Base-by-base conservation (phyloP, 345 rosid species). In the Leavenworthia alabamica region DNA sequence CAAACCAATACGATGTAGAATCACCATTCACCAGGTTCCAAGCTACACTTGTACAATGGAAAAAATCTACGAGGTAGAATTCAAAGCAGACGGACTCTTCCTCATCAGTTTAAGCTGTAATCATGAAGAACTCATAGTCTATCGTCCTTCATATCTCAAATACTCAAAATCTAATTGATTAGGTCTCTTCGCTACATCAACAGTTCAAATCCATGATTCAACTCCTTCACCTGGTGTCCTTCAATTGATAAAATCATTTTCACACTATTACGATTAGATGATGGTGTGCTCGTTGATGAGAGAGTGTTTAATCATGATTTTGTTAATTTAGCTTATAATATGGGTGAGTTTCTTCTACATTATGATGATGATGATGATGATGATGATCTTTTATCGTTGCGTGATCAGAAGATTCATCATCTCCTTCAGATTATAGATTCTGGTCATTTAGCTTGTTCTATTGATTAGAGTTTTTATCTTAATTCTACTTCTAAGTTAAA, bases 41-140 rank as follows among this genome's bases (percentile, higher is more conserved):
- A 83, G 86, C 78, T 78, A 26, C 60, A 89, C 97, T n/a, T n/a
- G n/a, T n/a, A n/a, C n/a, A n/a, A n/a, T n/a, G n/a, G n/a, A n/a
- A n/a, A n/a, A n/a, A 10, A 64, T 85, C 55, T 87, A 87, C 67
- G 99, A 93, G 31, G 79, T 93, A 19, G 90, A 87, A 44, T 87
- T 93, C 85, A 89, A 96, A 3, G 94, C 87, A 71, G 99, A 89
- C 55, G 99, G 97, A 55, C 94, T 76, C 43, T 93, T 81, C 81
- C 97, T 93, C 63, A 79, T 93, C 41, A 82, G 84, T 66, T 89
- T 93, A 78, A 85, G 95, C 72, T 80, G 91, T 55, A 93, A 83
- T 50, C 77, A 76, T 33, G 96, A 81, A 82, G 94, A 93, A 39
- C 79, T 93, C 73, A 80, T 89, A 56, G 99, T 93, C 41, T 89